phyloP scores from a whole-genome alignment of 352 stramenopile genomes.

The Thalassiosira exigua region DNA sequence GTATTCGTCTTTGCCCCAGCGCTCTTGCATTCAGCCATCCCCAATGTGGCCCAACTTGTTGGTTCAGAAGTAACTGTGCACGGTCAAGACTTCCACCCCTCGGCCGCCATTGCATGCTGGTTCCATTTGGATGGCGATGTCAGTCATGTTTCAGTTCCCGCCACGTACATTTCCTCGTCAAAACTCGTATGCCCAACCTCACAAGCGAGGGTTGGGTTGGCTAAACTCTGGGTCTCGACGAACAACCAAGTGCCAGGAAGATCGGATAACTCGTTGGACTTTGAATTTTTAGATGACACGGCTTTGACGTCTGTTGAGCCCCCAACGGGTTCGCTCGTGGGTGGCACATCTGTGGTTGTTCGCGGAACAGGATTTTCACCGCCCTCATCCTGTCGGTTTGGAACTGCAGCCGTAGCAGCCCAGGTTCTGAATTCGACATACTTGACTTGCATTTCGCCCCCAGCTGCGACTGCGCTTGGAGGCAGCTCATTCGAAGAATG shows the following conservation, averaged over 20 bases:
- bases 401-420: conserved; percentile 17
- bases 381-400: conserved; percentile 27
- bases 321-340: background rate
- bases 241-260: conserved; percentile 8
- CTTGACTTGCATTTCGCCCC: conserved; percentile 28
- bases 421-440: conserved; percentile 15
- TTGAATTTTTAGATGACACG: conserved; percentile 20
- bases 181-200: conserved; percentile 23
- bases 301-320: conserved; percentile 25
- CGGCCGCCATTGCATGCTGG: conserved; percentile 13
- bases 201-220: conserved; percentile 14
- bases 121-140: conserved; percentile 23
- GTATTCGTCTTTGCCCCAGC: conserved; percentile 32
- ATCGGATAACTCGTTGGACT: conserved; percentile 33
- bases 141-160: conserved; percentile 17
- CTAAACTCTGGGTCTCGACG: conserved; percentile 30
- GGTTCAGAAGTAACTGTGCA: conserved; percentile 25
- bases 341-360: conserved; percentile 30
- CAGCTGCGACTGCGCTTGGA: conserved; percentile 1
- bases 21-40: conserved; percentile 8
- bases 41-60: conserved; percentile 20
- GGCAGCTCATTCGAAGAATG: background rate
- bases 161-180: conserved; percentile 19
- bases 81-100: conserved; percentile 27
- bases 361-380: conserved; percentile 13